phyloP scores from a whole-genome alignment of 371 early-diverging fungal species.

The Haplosporangium sp. region DNA sequence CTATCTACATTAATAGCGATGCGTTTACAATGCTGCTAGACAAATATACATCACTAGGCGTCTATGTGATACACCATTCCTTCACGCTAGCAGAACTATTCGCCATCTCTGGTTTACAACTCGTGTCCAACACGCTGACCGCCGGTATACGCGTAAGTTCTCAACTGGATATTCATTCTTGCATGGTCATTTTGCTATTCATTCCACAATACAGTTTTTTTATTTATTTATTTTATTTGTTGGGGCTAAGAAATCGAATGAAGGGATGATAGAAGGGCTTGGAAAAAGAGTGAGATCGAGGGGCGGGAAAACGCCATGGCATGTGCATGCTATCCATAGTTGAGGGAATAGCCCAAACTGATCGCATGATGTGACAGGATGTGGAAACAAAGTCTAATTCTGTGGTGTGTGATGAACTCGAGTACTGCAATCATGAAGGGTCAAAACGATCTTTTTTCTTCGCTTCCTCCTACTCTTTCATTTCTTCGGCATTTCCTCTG shows the following conservation, averaged over 20 bases:
- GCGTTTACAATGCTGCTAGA: constrained; percentile 73
- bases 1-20: constrained; percentile 32
- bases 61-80: constrained; percentile 76
- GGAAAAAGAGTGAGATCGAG: not conserved
- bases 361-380: too few species aligned
- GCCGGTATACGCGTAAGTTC: constrained; percentile 72
- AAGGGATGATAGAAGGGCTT: not conserved
- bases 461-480: too few species aligned
- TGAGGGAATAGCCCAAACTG: too few species aligned
- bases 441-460: too few species aligned
- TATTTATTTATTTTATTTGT: not conserved
- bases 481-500: too few species aligned
- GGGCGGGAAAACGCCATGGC: too few species aligned
- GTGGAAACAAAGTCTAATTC: too few species aligned
- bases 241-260: not conserved
- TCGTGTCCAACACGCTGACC: constrained; percentile 77
- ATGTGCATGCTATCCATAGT: not conserved
- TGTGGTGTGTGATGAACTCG: too few species aligned
- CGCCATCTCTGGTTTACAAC: constrained; percentile 80
- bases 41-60: constrained; percentile 74
- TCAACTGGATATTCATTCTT: not conserved
- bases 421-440: too few species aligned
- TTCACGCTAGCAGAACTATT: constrained; percentile 86
- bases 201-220: constrained; percentile 5
- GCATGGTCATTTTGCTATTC: too few species aligned